These are phyloP conservation scores for Neopestalotiopsis sp. DNA, from an alignment of 2,329 filamentous ascomycete species.

Conservation along the genomic window DNA sequence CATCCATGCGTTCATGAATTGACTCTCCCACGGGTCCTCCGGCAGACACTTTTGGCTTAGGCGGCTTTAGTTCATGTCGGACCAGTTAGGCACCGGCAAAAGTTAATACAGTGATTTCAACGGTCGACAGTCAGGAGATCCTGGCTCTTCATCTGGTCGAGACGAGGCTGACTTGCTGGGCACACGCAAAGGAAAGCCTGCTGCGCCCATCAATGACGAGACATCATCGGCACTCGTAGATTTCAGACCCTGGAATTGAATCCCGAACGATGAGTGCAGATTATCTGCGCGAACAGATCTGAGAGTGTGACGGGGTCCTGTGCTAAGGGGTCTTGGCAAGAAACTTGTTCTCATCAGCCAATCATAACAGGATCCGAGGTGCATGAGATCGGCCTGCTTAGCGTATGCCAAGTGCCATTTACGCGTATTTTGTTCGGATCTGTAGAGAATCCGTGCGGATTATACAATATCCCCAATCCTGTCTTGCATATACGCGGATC, in stretches of 20 bases:
- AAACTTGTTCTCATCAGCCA: not conserved
- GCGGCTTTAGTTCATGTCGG: not conserved
- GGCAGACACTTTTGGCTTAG: not conserved
- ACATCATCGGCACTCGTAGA: not conserved
- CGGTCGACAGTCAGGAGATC: not conserved
- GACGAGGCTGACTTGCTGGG: not conserved
- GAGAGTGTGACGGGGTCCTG: not conserved
- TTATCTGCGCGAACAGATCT: not conserved
- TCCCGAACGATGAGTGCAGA: not conserved
- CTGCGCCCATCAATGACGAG: not conserved
- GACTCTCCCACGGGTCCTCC: not conserved
- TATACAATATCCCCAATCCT: not conserved
- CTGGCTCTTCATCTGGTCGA: not conserved
- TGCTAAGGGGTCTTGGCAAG: not conserved
- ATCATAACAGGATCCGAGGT: not conserved
- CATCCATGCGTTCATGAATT: too few relatives aligned
- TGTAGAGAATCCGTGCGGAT: not conserved
- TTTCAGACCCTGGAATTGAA: not conserved
- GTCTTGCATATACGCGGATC: not conserved
- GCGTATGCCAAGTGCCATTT: not conserved
- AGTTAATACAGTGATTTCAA: not conserved
- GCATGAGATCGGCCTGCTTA: constrained; percentile 2
- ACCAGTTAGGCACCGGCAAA: not conserved
- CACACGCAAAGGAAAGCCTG: not conserved
- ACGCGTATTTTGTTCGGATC: not conserved